Conservation (phyloP, 108 stramenopile genomes). For the Fragilaria crotonensis region DNA sequence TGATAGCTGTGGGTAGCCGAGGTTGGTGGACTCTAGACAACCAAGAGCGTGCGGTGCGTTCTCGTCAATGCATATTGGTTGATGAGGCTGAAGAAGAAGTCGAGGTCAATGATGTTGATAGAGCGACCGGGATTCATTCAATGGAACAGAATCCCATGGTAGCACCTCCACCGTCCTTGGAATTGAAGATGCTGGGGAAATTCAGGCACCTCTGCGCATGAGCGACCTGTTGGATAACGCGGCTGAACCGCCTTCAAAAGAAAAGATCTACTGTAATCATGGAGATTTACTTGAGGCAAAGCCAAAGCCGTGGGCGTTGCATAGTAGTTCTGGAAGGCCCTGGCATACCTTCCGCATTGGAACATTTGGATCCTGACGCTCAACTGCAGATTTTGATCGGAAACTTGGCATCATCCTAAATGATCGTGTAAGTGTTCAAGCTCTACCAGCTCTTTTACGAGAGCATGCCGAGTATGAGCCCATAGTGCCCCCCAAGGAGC, state of each 20-base stretch:
- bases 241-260: not conserved
- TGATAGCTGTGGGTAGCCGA: not conserved
- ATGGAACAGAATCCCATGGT: not conserved
- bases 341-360: not conserved
- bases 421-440: not conserved
- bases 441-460: slow-evolving; percentile 15
- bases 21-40: not conserved
- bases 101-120: not conserved
- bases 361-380: not conserved
- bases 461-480: slow-evolving; percentile 39
- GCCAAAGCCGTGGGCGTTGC: not conserved
- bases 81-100: not conserved
- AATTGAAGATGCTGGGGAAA: not conserved
- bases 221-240: not conserved
- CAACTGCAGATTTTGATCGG: not conserved
- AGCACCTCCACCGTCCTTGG: not conserved
- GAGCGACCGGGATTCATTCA: not conserved
- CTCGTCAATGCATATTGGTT: not conserved
- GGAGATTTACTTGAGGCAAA: not conserved
- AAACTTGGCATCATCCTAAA: not conserved
- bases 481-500: not conserved
- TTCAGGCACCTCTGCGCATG: not conserved
- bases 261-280: not conserved
- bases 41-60: not conserved
- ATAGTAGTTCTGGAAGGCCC: not conserved